phyloP scores from a whole-genome alignment of 139 green algal species.

The Tetraselmis chui region DNA sequence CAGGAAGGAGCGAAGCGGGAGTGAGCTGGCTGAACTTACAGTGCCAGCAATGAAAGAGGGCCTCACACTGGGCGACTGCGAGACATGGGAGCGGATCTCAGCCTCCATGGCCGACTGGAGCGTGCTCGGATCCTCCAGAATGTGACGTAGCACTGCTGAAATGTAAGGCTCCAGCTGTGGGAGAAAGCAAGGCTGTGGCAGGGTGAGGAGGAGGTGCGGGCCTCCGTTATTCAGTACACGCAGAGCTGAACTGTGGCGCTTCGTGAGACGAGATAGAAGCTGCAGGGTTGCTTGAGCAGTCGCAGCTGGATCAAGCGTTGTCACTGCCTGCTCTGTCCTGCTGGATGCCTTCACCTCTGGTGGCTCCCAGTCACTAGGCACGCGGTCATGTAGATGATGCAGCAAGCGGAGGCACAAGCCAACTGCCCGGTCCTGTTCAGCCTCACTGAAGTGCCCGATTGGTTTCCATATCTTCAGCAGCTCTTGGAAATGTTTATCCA shows the following conservation, averaged over 20 bases:
- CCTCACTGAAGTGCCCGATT: neutral
- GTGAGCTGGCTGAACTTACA: neutral
- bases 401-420: conserved; percentile 49
- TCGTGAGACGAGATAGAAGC: conserved; percentile 69
- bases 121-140: conserved; percentile 83
- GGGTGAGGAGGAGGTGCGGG: conserved; percentile 56
- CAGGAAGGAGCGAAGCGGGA: conserved; percentile 53
- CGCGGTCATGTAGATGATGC: conserved; percentile 46
- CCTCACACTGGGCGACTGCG: neutral
- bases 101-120: conserved; percentile 79
- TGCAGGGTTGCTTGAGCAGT: conserved; percentile 70
- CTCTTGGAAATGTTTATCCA: neutral
- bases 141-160: conserved; percentile 68
- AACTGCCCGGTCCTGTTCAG: conserved; percentile 1
- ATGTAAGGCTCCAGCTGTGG: conserved; percentile 60
- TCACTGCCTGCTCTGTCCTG: neutral
- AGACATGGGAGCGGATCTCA: conserved; percentile 68
- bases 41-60: neutral
- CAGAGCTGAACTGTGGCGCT: conserved; percentile 51
- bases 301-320: conserved; percentile 48
- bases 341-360: conserved; percentile 7
- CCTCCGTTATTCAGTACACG: conserved; percentile 51
- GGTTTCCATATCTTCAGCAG: neutral
- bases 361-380: conserved; percentile 31
- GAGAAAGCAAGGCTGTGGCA: conserved; percentile 52